Evolutionary conservation across 176 grass and related monocot species (phyloP), one percentile per base, ranked within the genome.

Genomic region (Leersia perrieri): DNA sequence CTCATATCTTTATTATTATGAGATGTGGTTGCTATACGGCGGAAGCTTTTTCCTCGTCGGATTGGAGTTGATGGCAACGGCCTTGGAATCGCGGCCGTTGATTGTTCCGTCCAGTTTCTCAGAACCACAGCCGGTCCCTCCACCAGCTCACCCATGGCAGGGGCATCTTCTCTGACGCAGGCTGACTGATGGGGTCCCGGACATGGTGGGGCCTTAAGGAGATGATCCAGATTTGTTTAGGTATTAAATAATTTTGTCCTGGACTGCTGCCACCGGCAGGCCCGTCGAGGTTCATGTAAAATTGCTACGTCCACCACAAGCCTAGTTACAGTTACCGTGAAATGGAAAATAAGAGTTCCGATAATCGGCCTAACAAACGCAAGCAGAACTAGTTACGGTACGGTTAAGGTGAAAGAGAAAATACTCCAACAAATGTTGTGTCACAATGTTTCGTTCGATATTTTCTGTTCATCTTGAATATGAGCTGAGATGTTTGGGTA

Each of bases 81-180:
- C 87, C 71, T 92, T 81, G 84, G 84, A 89, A 92, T 89, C 81
- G 83, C 71, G 73, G 79, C 88, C 91, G 86, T 93, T 88, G 88
- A 93, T 90, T 93, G 78, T 86, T 80, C 85, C 72, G 89, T 88
- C 82, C 45, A 76, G 53, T 47, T 77, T 77, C 85, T 61, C 3
- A 47, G 27, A 73, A 70, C 35, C 3, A 2, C 3, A 2, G 53
- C 3, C 36, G 79, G 14, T 2, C 63, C 79, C 84, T 1, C 80
- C 69, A 86, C 58, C 71, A 67, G 83, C 73, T 81, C 71, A 71
- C 58, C 1, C 20, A 55, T 60, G 36, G 29, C 85, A 76, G 38
- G 71, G 64, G 71, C 78, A 81, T 83, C 66, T 84, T 71, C 44
- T 30, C 41, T 3, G 5, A 4, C 31, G 0, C 62, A 16, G 44